Evolutionary conservation across 768 basidiomycete species (phyloP), one percentile per base, ranked within the genome.

Genomic region (Serendipita sp.): DNA sequence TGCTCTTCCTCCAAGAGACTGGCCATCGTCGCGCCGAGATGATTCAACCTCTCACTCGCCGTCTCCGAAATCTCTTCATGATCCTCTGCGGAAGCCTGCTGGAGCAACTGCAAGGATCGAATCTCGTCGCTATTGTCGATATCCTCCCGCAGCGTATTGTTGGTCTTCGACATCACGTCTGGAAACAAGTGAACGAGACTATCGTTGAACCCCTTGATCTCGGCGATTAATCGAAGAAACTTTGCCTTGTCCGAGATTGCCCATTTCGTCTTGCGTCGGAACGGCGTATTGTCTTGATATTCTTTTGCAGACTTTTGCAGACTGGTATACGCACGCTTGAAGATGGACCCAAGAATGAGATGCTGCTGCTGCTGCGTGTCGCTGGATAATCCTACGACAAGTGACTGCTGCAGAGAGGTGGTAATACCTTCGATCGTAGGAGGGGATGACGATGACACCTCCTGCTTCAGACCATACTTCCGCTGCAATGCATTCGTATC

Each of bases 171-270:
- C 13, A 20, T 3, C 3, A 60, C 56, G n/a, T 38, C 56, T 5
- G 56, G 56, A n/a, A 60, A 60, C 3, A 60, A n/a, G n/a, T 31
- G 20, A 20, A 30, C 56, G 33, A 60, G 56, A 31, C 56, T 60
- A n/a, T 60, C 56, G 30, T 60, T 60, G 56, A 60, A 60, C 9
- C 56, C 56, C n/a, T 17, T 48, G n/a, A 48, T 48, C 17, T 48
- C 45, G 45, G 45, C 17, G 4, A 48, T 17, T 3, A 48, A 48
- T 4, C 17, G 20, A 9, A 48, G 5, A 17, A 48, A 48, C 45
- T 48, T 48, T 17, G 45, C 45, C 26, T 48, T 48, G 26, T 48
- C 45, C 26, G 20, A 20, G 26, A 48, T 48, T 17, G 45, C 45
- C 45, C 45, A 48, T 17, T 4, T 48, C 26, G 45, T 28, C 17